These are phyloP conservation scores for Withania somnifera DNA, from an alignment of 305 asterid genomes.

Conservation along the genomic window DNA sequence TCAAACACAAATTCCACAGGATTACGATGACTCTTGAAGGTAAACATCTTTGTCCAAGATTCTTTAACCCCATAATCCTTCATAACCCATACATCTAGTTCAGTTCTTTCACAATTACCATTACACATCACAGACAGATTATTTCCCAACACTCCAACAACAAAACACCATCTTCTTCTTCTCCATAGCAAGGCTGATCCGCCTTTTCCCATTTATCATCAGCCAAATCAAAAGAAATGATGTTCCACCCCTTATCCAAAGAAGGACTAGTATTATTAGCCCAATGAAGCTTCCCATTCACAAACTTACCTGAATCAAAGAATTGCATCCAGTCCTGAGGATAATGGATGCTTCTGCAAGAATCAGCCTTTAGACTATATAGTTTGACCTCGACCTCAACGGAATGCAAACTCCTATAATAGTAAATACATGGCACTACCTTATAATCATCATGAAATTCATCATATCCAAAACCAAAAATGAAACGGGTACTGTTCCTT, in stretches of 20 bases:
- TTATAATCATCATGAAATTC: background rate
- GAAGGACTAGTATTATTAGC: background rate
- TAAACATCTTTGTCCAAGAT: slow-evolving; percentile 47
- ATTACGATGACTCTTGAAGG: slow-evolving; percentile 3
- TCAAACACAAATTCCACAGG: background rate
- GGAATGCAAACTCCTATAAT: background rate
- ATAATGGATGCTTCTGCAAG: background rate
- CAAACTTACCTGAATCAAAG: background rate
- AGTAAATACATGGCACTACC: background rate
- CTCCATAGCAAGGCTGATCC: slow-evolving; percentile 19
- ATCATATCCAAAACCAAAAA: background rate
- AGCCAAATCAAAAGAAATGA: background rate
- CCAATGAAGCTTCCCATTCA: background rate
- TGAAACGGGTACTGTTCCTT: background rate
- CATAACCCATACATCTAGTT: slow-evolving; percentile 48
- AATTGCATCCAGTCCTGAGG: background rate
- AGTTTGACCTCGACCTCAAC: background rate
- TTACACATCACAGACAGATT: slow-evolving; percentile 28
- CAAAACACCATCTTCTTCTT: slow-evolving; percentile 5
- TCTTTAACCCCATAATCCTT: slow-evolving; percentile 45
- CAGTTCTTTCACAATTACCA: background rate
- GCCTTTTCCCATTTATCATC: slow-evolving; percentile 30
- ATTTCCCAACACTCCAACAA: slow-evolving; percentile 38
- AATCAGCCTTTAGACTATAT: background rate
- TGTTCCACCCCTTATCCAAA: background rate